Evolutionary conservation across 2,329 filamentous ascomycete genomes (phyloP), one percentile per base, ranked within the genome.

Genomic region (Diaporthe humulicola): DNA sequence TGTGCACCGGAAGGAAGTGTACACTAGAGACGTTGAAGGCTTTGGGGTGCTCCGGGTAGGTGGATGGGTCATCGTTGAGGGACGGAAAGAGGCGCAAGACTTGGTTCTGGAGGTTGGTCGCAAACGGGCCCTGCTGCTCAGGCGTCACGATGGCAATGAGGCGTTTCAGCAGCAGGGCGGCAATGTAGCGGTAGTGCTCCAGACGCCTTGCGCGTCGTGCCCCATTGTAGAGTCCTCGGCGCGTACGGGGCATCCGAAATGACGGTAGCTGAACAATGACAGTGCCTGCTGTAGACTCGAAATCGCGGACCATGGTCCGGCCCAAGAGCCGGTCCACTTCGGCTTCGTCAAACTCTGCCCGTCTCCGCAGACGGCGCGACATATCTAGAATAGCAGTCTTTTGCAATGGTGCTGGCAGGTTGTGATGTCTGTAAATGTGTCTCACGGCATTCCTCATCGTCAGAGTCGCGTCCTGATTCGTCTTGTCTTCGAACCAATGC

Each of bases 361-460:
- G 87, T 17, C 78, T 78, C 60, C 88, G 86, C 40, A 90, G 89
- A 42, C 87, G 87, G 22, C 85, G 81, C 1, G 93, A 87, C 69
- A 97, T 84, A 0, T 85, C 83, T 2, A 96, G 83, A 7, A 98
- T 87, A 0, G 90, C 87, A 0, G 88, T 85, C 72, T 92, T 91
- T 76, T 90, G 90, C 3, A 98, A 84, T 0, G 95, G 95, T 14
- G 82, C 82, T 0, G 97, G 96, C 5, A 98, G 85, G 3, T 82
- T 80, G 74, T 92, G 84, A 6, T 88, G 83, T 36, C 86, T 84
- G 28, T 90, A 87, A 57, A 98, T 82, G 81, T 93, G 86, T 42
- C 96, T 91, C 50, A 98, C 87, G 0, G 96, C 92, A 80, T 99
- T 99, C 50, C 97, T 90, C 58, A 88, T 84, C 0, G 97, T 98